Evolutionary conservation across 257 asterid species (phyloP).

Genomic region (Perilla frutescens): DNA sequence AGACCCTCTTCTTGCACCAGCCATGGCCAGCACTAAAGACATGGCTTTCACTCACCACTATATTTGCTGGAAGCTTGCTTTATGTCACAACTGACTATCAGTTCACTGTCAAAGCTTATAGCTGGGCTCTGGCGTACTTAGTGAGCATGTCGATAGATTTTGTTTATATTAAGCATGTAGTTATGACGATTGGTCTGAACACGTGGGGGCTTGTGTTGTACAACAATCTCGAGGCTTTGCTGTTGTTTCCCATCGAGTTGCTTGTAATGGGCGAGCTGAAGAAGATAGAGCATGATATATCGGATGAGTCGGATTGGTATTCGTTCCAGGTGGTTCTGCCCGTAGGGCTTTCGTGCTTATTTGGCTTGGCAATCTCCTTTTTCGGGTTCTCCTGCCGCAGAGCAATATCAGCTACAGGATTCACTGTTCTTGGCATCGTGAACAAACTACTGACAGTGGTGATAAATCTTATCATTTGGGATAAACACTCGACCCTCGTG

Average conservation of each 20-base stretch:
- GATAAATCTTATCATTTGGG: conserved; percentile 89
- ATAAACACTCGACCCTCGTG: conserved; percentile 78
- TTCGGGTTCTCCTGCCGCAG: conserved; percentile 95
- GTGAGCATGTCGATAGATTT: conserved; percentile 95
- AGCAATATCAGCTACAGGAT: conserved; percentile 93
- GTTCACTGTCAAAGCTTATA: conserved; percentile 81
- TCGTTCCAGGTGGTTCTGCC: conserved; percentile 82
- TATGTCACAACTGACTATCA: conserved; percentile 88
- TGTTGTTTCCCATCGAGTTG: conserved; percentile 87
- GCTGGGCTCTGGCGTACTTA: conserved; percentile 90
- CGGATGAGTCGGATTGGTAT: conserved; percentile 76
- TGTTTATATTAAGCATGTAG: conserved; percentile 95
- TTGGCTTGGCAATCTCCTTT: conserved; percentile 91
- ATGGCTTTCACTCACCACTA: conserved; percentile 79
- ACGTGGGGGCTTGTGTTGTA: conserved; percentile 97
- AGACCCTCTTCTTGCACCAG: conserved; percentile 84
- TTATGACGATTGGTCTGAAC: conserved; percentile 88
- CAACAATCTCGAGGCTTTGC: conserved; percentile 92
- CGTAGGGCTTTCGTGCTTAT: conserved; percentile 81
- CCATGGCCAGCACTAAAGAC: conserved; percentile 91
- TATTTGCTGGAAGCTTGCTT: conserved; percentile 87
- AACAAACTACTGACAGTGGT: conserved; percentile 92
- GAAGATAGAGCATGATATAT: conserved; percentile 77
- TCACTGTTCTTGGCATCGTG: conserved; percentile 95
- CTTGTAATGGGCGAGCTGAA: conserved; percentile 93